A percentile compares a stretch with the other conserved stretches of the same genome.
These are phyloP conservation scores for Sungouiozyma ichnusensis DNA, from an alignment of 805 yeast genomes.

Conservation along the genomic window DNA sequence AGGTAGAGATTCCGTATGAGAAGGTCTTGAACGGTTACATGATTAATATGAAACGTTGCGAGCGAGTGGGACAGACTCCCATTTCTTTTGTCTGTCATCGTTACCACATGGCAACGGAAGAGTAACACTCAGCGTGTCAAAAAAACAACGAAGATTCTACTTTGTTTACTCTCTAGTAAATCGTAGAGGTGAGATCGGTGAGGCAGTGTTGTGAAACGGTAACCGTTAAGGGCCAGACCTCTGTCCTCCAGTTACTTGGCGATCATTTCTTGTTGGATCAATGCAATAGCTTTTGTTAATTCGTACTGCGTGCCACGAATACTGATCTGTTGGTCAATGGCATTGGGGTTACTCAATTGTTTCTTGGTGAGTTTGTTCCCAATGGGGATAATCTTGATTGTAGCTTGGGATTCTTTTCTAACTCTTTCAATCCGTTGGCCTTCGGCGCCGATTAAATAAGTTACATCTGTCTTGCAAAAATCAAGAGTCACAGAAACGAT, in stretches of 20 bases:
- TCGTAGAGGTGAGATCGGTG: too few relatives aligned
- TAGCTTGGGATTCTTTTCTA: slow-evolving; percentile 29
- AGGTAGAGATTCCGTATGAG: not conserved
- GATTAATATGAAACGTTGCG: not conserved
- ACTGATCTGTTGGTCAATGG: slow-evolving; percentile 20
- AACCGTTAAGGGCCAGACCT: too few relatives aligned
- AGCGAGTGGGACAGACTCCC: not conserved
- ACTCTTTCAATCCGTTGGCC: slow-evolving; percentile 32
- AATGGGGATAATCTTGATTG: slow-evolving; percentile 32
- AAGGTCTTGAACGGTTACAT: not conserved
- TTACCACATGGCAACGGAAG: not conserved
- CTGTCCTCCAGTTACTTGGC: too few relatives aligned
- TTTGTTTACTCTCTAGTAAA: too few relatives aligned
- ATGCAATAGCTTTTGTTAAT: slow-evolving; percentile 18
- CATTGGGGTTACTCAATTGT: slow-evolving; percentile 8
- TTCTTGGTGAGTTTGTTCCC: slow-evolving; percentile 7
- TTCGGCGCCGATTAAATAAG: slow-evolving; percentile 35
- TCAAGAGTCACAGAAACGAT: not conserved
- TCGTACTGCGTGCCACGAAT: slow-evolving; percentile 24
- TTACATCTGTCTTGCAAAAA: slow-evolving; percentile 28
- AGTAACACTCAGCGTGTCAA: too few relatives aligned
- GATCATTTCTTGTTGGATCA: slow-evolving; percentile 15
- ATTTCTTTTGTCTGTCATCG: not conserved
- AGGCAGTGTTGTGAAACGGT: too few relatives aligned
- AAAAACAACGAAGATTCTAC: too few relatives aligned